These are phyloP conservation scores for Saposhnikovia divaricata DNA, from an alignment of 129 eudicot species.

Conservation along the genomic window DNA sequence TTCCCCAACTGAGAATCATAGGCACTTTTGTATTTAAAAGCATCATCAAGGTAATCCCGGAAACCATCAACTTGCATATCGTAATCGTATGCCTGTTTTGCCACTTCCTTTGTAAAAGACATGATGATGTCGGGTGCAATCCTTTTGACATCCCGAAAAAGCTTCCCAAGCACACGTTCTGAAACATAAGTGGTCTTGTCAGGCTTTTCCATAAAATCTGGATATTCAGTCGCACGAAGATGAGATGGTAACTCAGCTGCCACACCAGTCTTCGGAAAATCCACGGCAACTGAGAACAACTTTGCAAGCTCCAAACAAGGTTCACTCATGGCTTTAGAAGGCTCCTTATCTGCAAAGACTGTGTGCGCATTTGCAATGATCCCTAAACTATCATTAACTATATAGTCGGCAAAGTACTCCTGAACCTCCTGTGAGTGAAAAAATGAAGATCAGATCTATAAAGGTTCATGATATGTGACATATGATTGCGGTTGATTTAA, in stretches of 20 bases:
- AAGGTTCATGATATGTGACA: neutral
- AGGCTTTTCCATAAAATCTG: conserved; percentile 70
- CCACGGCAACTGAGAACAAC: conserved; percentile 53
- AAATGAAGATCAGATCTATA: neutral
- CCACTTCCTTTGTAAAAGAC: conserved; percentile 39
- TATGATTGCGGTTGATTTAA: neutral
- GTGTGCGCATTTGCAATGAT: conserved; percentile 60
- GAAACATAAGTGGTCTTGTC: conserved; percentile 49
- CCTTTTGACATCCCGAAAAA: conserved; percentile 42
- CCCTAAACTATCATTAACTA: conserved; percentile 58
- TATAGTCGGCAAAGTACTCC: conserved; percentile 53
- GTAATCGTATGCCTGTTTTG: conserved; percentile 31
- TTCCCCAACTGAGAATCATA: conserved; percentile 45
- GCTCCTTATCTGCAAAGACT: conserved; percentile 47
- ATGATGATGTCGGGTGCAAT: conserved; percentile 20
- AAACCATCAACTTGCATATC: conserved; percentile 55
- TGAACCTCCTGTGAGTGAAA: conserved; percentile 36
- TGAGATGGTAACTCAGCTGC: conserved; percentile 48
- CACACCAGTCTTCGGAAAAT: conserved; percentile 58
- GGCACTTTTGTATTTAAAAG: conserved; percentile 36
- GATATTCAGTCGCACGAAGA: conserved; percentile 41
- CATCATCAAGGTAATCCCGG: conserved; percentile 36
- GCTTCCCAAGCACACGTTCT: conserved; percentile 45
- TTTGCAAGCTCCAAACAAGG: conserved; percentile 46
- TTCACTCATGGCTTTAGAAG: conserved; percentile 26